Conservation (phyloP, 495 filamentous ascomycete species). For the Pyronema omphalodes region DNA sequence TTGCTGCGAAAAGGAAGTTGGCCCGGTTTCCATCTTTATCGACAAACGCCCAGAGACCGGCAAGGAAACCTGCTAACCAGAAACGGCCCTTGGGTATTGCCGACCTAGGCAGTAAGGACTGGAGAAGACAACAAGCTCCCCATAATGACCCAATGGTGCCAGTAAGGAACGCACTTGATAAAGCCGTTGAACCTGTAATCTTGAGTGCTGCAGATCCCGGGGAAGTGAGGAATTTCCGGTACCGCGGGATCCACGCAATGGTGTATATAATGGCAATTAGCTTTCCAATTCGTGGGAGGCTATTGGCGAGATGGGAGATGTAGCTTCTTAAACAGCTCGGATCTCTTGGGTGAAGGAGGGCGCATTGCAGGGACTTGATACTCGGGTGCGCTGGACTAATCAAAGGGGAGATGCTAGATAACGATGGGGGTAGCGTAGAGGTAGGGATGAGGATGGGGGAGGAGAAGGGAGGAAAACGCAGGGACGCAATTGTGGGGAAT, state of each 20-base stretch:
- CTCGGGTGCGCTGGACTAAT: conserved; percentile 69
- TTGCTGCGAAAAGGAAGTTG: conserved; percentile 52
- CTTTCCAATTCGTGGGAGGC: conserved; percentile 59
- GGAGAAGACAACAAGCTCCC: conserved; percentile 76
- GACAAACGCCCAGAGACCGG: conserved; percentile 65
- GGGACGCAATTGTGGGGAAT: conserved; percentile 56
- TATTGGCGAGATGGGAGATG: conserved; percentile 59
- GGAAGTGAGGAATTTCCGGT: conserved; percentile 42
- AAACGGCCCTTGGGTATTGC: conserved; percentile 66
- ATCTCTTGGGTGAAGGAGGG: conserved; percentile 71
- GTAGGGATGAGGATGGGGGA: conserved; percentile 70
- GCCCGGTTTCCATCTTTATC: conserved; percentile 40
- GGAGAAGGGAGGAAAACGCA: conserved; percentile 67
- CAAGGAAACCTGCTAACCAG: conserved; percentile 71
- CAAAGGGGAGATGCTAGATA: conserved; percentile 54
- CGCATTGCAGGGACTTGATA: conserved; percentile 68
- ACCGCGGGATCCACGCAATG: conserved; percentile 44
- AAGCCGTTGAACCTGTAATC: conserved; percentile 43
- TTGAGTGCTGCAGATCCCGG: conserved; percentile 46
- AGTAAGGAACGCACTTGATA: conserved; percentile 54
- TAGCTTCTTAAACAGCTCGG: conserved; percentile 76
- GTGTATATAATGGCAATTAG: conserved; percentile 55
- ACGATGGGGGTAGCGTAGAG: conserved; percentile 43
- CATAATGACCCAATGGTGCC: conserved; percentile 63
- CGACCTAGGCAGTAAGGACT: conserved; percentile 51